Base-by-base conservation (phyloP, 2,329 filamentous ascomycete genomes). In the Trematosphaeria pertusa region DNA sequence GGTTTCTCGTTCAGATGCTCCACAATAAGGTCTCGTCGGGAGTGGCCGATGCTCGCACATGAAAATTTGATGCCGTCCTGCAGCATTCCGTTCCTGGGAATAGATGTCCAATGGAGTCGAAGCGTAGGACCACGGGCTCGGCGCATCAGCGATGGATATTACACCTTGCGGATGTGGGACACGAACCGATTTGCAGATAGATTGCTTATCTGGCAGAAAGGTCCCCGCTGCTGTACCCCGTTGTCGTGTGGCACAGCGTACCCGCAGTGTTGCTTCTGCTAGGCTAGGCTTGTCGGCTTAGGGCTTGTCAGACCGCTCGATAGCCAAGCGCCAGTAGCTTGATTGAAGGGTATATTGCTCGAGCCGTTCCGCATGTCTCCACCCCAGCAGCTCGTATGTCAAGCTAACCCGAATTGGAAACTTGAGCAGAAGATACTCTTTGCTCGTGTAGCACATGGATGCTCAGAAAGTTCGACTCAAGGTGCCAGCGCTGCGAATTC, bases 151-250 rank as follows among this genome's bases (percentile, higher is more conserved):
- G 32, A 46, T 40, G 18, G 33, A 47, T 28, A 39, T 43, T 37
- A 33, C 40, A 40, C 28, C 15, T 7, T 18, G 49, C 34, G 49
- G 41, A 46, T 37, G 26, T 31, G 45, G 49, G 37, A 45, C 34
- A 41, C 15, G 49, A 41, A 40, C 44, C 48, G 44, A 48, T 52
- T 52, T 44, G 43, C 37, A 39, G 38, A 37, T 20, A 14, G 33
- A 26, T 11, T 39, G 42, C 43, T 43, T 39, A 42, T 43, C 34
- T 38, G 14, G 34, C 31, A 21, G 32, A 34, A 34, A n/a, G 15
- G 36, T 37, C 34, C 26, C 14, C n/a, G 18, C 39, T 45, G 36
- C 24, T 12, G 37, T 45, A 36, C 12, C 35, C 19, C 10, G 19
- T 18, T 35, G 26, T 22, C 6, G 22, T 32, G 37, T 21, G 8